A percentile compares a stretch with the other conserved stretches of the same genome.
Evolutionary conservation across 2,329 filamentous ascomycete species (phyloP).

Genomic region (Cladosporium sp.): DNA sequence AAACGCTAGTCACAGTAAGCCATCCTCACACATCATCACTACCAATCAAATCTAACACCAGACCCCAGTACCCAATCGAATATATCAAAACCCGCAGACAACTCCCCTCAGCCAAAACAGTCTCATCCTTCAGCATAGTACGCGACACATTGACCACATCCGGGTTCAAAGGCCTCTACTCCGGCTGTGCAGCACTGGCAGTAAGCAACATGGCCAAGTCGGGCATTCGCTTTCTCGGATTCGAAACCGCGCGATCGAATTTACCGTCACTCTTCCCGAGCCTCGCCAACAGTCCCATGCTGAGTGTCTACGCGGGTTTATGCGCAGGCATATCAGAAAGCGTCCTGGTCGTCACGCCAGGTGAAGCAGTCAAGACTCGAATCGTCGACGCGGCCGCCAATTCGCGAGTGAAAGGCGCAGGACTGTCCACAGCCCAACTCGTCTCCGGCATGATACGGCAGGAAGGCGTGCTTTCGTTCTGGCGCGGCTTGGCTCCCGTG

Average conservation of each 20-base stretch:
- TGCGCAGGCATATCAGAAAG: slow-evolving; percentile 22
- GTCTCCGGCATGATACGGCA: slow-evolving; percentile 9
- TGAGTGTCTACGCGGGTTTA: slow-evolving; percentile 23
- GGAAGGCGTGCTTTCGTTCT: slow-evolving; percentile 18
- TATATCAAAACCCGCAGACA: slow-evolving; percentile 16
- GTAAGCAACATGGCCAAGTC: slow-evolving; percentile 12
- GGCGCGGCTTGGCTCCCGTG: slow-evolving; percentile 20
- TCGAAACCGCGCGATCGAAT: slow-evolving; percentile 16
- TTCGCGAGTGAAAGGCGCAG: no score
- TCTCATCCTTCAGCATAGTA: slow-evolving; percentile 10
- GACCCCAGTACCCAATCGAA: slow-evolving; percentile 12
- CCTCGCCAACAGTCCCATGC: slow-evolving; percentile 14
- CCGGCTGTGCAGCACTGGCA: slow-evolving; percentile 7
- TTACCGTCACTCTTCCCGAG: slow-evolving; percentile 14
- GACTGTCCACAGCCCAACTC: slow-evolving; percentile 1
- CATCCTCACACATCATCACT: no score
- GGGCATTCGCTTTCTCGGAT: slow-evolving; percentile 26
- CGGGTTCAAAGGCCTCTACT: slow-evolving; percentile 8
- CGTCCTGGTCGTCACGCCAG: slow-evolving; percentile 25
- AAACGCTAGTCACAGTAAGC: slow-evolving; percentile 12
- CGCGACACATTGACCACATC: slow-evolving; percentile 4
- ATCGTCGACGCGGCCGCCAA: slow-evolving; percentile 21
- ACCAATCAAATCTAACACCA: neutral
- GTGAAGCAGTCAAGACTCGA: slow-evolving; percentile 27
- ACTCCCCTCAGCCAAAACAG: slow-evolving; percentile 1